Evolutionary conservation across 768 basidiomycete genomes (phyloP), one percentile per base, ranked within the genome.

Genomic region (Terana coerulea): DNA sequence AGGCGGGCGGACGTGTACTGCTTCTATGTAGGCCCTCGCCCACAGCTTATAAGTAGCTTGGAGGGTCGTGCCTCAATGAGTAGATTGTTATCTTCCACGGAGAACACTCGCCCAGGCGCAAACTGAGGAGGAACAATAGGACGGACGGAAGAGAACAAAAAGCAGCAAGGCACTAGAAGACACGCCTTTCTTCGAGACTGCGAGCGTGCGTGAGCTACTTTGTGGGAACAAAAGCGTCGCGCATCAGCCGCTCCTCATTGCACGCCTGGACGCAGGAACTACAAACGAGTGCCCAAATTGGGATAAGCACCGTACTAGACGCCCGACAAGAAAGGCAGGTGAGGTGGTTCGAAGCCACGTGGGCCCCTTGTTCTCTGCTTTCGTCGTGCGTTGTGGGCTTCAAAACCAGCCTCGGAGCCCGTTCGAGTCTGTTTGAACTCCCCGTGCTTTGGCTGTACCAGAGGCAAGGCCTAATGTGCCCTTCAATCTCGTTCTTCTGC

Each of bases 171-270:
- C 39, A 21, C 19, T 7, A 3, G n/a, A n/a, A n/a, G n/a, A n/a
- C n/a, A n/a, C n/a, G n/a, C n/a, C n/a, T n/a, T n/a, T n/a, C n/a
- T n/a, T n/a, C n/a, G 37, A 39, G 24, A 17, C 37, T 14, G 17
- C 15, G 11, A 11, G 17, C 37, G 3, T 19, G 17, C 24, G 24
- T 19, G 37, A 39, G 17, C 12, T 39, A 43, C 41, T 24, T 43
- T 43, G 41, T 26, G 30, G 30, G 31, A 34, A 46, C 30, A 33
- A 46, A 22, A 33, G 45, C 45, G 45, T 46, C 45, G 45, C 19
- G 30, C 8, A 24, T 3, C 2, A 11, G 4, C 15, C n/a, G 43
- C 26, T 5, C 26, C n/a, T 45, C 43, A 30, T n/a, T n/a, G n/a
- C n/a, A n/a, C n/a, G n/a, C n/a, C n/a, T 35, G 33, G 17, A 47